These are phyloP conservation scores for Pseudopediastrum boryanum DNA, from an alignment of 139 green algal genomes.

Conservation along the genomic window DNA sequence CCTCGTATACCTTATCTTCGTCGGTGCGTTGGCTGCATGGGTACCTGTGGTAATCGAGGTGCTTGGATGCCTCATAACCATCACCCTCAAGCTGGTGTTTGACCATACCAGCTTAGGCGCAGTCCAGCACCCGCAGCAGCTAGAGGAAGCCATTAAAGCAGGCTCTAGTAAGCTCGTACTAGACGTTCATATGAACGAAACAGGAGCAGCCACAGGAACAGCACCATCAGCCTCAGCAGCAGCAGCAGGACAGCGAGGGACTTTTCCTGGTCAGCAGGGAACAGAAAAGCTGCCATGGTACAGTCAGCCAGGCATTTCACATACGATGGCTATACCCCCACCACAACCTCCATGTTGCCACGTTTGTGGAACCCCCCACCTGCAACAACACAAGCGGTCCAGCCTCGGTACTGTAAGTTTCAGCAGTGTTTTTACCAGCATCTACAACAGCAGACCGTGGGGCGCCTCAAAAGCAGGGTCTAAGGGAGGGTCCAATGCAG, in stretches of 20 bases:
- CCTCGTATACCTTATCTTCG: conserved; percentile 15
- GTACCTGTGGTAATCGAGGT: conserved; percentile 16
- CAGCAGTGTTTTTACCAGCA: not conserved
- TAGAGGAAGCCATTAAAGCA: not conserved
- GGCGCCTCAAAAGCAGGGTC: no score
- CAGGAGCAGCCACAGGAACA: not conserved
- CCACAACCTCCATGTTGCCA: no score
- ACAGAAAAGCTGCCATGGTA: no score
- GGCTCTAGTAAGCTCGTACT: conserved; percentile 13
- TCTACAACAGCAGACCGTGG: not conserved
- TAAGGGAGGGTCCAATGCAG: no score
- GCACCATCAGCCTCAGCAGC: not conserved
- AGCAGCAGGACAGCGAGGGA: no score
- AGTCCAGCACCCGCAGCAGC: not conserved
- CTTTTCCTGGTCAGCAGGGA: no score
- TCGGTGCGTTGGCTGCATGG: conserved; percentile 7
- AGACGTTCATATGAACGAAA: not conserved
- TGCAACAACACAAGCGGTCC: no score
- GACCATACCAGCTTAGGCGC: not conserved
- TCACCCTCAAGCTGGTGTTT: conserved; percentile 10
- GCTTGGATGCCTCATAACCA: conserved; percentile 2
- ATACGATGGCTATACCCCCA: no score
- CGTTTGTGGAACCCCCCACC: no score
- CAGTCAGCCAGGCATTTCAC: no score
- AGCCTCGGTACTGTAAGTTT: not conserved